Percentiles rank a stretch among this genome's conserved stretches.
Evolutionary conservation across 2,329 filamentous ascomycete genomes (phyloP).

Genomic region (Alternaria consortialis): DNA sequence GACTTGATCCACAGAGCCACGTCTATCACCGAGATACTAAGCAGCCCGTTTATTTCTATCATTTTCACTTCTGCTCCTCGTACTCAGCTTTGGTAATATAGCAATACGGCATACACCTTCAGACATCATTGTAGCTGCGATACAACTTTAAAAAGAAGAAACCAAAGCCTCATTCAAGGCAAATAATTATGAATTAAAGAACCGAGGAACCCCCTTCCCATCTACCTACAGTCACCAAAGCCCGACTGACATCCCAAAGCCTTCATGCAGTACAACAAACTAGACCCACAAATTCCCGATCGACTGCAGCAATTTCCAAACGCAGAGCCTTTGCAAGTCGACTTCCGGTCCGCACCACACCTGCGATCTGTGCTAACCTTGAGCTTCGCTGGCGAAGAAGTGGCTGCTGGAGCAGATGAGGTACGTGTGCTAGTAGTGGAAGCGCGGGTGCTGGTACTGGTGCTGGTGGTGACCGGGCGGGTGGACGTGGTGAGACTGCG

Average conservation of each 20-base stretch:
- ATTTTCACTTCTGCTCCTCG: too few relatives aligned
- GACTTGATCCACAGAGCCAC: not conserved
- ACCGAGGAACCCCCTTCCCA: too few relatives aligned
- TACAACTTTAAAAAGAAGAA: too few relatives aligned
- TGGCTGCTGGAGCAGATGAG: not conserved
- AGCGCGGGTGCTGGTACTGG: not conserved
- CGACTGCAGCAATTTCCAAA: slow-evolving; percentile 9
- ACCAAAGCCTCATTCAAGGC: too few relatives aligned
- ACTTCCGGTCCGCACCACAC: slow-evolving; percentile 6
- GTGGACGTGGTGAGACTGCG: slow-evolving; percentile 7
- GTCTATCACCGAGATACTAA: not conserved
- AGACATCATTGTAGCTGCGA: too few relatives aligned
- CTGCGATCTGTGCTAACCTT: slow-evolving; percentile 1
- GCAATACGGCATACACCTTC: too few relatives aligned
- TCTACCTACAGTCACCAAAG: slow-evolving; percentile 5
- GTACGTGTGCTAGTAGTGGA: slow-evolving; percentile 1
- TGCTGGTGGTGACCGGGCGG: not conserved
- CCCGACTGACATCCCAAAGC: slow-evolving; percentile 9
- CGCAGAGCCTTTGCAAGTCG: slow-evolving; percentile 6
- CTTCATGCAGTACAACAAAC: slow-evolving; percentile 3
- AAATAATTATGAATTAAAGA: too few relatives aligned
- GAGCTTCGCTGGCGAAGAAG: not conserved
- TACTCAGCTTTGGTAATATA: too few relatives aligned
- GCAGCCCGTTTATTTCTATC: not conserved
- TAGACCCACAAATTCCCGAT: not conserved